Conservation (phyloP, 345 rosid species). For the Rhodamnia argentea region DNA sequence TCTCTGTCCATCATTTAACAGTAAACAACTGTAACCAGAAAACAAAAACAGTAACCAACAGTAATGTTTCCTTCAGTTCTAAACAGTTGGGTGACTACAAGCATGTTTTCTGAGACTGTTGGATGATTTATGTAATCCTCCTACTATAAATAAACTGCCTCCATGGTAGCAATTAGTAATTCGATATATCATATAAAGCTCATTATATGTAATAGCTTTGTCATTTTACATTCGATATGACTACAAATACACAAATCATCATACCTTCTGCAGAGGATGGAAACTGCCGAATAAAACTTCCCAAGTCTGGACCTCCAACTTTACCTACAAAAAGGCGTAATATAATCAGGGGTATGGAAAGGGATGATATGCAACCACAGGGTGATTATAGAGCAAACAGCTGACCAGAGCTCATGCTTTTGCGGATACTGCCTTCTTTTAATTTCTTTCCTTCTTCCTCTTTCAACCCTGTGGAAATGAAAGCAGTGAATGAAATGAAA, state of each 20-base stretch:
- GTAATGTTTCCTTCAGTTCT: not conserved
- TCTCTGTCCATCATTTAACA: not conserved
- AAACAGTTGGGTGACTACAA: not conserved
- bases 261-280: constrained; percentile 62
- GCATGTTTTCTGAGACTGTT: not conserved
- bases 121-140: not conserved
- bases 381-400: not conserved
- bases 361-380: not conserved
- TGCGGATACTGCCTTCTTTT: constrained; percentile 44
- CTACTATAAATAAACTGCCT: not conserved
- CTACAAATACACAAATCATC: not conserved
- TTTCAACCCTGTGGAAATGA: constrained; percentile 43
- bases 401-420: constrained; percentile 30
- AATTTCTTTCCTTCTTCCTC: constrained; percentile 75
- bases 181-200: not conserved
- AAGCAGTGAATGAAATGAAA: not conserved
- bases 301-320: constrained; percentile 71
- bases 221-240: not conserved
- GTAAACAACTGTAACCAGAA: not conserved
- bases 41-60: not conserved
- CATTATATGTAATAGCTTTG: not conserved
- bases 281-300: constrained; percentile 76
- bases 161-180: not conserved
- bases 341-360: not conserved
- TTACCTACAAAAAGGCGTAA: constrained; percentile 31